These are phyloP conservation scores for Phanerochaete carnosa DNA, from an alignment of 768 basidiomycete species.

Conservation along the genomic window DNA sequence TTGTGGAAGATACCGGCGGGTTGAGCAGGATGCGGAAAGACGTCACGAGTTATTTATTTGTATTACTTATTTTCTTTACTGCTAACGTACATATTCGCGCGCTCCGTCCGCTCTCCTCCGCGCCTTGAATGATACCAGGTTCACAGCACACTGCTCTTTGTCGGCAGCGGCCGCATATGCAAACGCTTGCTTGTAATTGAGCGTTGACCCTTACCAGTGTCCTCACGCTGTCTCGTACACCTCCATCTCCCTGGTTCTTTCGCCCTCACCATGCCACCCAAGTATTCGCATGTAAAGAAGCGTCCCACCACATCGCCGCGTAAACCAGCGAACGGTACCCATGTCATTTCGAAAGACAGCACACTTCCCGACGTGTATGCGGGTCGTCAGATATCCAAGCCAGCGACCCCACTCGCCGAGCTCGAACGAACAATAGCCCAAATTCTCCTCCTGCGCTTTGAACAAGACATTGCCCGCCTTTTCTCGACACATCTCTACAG, in stretches of 20 bases:
- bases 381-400: slow-evolving; percentile 52
- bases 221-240: not conserved
- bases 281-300: slow-evolving; percentile 77
- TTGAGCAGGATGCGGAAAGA: slow-evolving; percentile 4
- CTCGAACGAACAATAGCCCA: slow-evolving; percentile 68
- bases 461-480: slow-evolving; percentile 72
- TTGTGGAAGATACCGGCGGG: slow-evolving; percentile 6
- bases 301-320: slow-evolving; percentile 36
- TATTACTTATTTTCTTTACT: not conserved
- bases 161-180: not conserved
- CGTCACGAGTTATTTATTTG: not conserved
- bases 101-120: not conserved
- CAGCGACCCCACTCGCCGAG: slow-evolving; percentile 59
- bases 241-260: not conserved
- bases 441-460: slow-evolving; percentile 64
- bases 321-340: slow-evolving; percentile 30
- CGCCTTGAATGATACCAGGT: not conserved
- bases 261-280: slow-evolving; percentile 51
- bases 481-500: slow-evolving; percentile 69
- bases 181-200: not conserved
- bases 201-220: not conserved
- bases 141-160: not conserved
- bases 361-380: slow-evolving; percentile 43
- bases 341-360: slow-evolving; percentile 29
- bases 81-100: not conserved